phyloP scores from a whole-genome alignment of 2,329 filamentous ascomycete genomes.

The Lithohypha guttulata region DNA sequence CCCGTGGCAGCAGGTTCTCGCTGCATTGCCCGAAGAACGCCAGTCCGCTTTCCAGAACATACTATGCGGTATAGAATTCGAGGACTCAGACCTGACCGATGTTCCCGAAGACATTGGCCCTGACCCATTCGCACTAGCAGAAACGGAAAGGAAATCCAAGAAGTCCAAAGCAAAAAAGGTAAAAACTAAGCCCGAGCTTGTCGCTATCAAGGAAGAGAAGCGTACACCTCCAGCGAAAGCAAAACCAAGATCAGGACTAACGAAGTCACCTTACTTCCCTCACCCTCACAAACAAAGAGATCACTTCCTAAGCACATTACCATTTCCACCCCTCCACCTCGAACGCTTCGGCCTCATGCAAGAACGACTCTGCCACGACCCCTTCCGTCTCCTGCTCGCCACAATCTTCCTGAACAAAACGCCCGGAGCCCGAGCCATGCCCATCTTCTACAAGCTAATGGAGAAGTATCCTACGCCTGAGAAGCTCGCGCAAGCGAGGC shows the following conservation, averaged over 20 bases:
- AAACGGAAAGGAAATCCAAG: constrained; percentile 1
- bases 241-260: constrained; percentile 12
- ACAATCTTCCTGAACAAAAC: constrained; percentile 81
- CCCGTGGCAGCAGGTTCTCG: constrained; percentile 8
- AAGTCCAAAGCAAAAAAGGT: background rate
- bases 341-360: constrained; percentile 69
- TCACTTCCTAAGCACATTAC: constrained; percentile 35
- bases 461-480: constrained; percentile 55
- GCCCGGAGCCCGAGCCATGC: constrained; percentile 60
- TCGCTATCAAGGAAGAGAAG: constrained; percentile 12
- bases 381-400: constrained; percentile 71
- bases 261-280: constrained; percentile 35
- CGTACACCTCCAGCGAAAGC: background rate
- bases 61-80: constrained; percentile 17
- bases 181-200: constrained; percentile 5
- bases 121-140: constrained; percentile 12
- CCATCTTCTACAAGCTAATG: constrained; percentile 61
- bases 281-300: constrained; percentile 20
- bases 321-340: constrained; percentile 56
- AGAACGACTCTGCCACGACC: constrained; percentile 61
- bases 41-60: constrained; percentile 14
- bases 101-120: constrained; percentile 25
- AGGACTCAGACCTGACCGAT: constrained; percentile 29
- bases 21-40: constrained; percentile 15
- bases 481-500: constrained; percentile 48